These are phyloP conservation scores for Gastrolobium villosum DNA, from an alignment of 306 rosid genomes.

Conservation along the genomic window DNA sequence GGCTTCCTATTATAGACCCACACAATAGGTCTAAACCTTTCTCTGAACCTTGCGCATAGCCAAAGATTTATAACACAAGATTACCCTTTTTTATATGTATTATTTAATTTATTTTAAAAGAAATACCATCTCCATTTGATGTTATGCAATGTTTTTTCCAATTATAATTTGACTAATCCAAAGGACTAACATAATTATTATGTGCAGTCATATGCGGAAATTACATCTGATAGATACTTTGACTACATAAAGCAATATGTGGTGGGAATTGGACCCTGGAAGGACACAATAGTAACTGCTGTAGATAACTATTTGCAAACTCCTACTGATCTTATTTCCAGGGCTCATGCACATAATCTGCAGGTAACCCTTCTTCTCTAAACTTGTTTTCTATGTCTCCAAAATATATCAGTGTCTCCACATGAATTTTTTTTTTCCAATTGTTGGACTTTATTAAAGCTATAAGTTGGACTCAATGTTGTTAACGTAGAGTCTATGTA, in stretches of 20 bases:
- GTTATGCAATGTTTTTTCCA: neutral
- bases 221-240: slow-evolving; percentile 69
- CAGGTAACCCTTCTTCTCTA: slow-evolving; percentile 55
- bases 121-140: neutral
- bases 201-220: slow-evolving; percentile 78
- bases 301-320: slow-evolving; percentile 57
- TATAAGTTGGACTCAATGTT: neutral
- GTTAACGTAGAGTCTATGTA: too few relatives aligned
- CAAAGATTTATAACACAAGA: neutral
- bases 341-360: slow-evolving; percentile 71
- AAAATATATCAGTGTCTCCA: neutral
- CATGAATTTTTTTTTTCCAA: neutral
- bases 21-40: too few relatives aligned
- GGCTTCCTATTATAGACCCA: too few relatives aligned
- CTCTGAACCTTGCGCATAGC: neutral
- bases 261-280: slow-evolving; percentile 86
- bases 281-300: slow-evolving; percentile 73
- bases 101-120: neutral
- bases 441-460: neutral
- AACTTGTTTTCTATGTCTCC: neutral
- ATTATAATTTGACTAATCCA: neutral
- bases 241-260: slow-evolving; percentile 68
- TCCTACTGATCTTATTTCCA: slow-evolving; percentile 70
- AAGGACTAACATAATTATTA: neutral
- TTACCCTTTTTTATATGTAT: neutral